Conservation (phyloP, 2,329 filamentous ascomycete genomes). For the Scortechinia acanthostroma region DNA sequence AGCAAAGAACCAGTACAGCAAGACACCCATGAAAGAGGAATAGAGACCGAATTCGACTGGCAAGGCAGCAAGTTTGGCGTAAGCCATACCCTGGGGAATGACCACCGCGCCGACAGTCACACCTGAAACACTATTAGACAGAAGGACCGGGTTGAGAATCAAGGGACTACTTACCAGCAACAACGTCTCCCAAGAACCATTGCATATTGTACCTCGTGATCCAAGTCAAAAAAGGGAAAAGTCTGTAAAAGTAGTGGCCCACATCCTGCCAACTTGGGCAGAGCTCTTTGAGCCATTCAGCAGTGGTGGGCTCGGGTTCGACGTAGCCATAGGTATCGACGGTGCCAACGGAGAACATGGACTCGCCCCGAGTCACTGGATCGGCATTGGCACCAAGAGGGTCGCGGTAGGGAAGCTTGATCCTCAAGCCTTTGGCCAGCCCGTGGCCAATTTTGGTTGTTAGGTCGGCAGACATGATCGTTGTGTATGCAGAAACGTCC, state of each 20-base stretch:
- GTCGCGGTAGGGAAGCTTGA: conserved; percentile 55
- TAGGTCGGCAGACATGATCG: background rate
- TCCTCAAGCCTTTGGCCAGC: conserved; percentile 74
- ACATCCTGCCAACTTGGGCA: conserved; percentile 19
- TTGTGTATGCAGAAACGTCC: too few species aligned
- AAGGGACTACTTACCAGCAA: too few species aligned
- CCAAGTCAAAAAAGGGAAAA: conserved; percentile 41
- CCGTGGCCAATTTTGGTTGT: conserved; percentile 58
- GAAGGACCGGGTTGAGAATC: conserved; percentile 2
- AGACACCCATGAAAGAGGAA: conserved; percentile 25
- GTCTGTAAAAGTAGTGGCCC: conserved; percentile 23
- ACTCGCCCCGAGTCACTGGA: conserved; percentile 70
- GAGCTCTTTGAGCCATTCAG: conserved; percentile 28
- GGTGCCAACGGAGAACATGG: conserved; percentile 53
- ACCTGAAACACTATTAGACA: too few species aligned
- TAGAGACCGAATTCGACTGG: conserved; percentile 38
- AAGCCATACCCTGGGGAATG: conserved; percentile 46
- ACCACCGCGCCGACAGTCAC: conserved; percentile 42
- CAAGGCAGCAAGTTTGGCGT: conserved; percentile 37
- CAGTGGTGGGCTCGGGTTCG: conserved; percentile 31
- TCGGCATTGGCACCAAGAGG: conserved; percentile 36
- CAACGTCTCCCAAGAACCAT: conserved; percentile 36
- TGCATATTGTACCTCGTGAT: conserved; percentile 38
- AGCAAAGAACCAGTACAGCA: conserved; percentile 27
- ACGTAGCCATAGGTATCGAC: conserved; percentile 14